Conservation (phyloP, 352 stramenopile species). For the Globisporangium okanoganense region DNA sequence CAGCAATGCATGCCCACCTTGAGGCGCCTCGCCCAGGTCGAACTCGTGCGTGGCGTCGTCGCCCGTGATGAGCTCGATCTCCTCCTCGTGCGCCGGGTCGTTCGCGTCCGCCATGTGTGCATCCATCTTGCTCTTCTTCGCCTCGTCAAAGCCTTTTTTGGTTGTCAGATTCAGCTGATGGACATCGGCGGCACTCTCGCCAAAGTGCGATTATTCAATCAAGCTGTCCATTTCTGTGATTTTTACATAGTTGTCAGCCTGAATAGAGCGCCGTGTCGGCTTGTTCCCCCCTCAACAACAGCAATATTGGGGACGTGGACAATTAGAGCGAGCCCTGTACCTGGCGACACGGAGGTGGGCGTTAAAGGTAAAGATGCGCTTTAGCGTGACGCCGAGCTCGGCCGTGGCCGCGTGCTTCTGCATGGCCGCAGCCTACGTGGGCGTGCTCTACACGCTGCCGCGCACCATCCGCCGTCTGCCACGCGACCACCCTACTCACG, state of each 20-base stretch:
- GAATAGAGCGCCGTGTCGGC: no score
- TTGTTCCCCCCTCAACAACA: constrained; percentile 10
- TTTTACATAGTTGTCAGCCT: no score
- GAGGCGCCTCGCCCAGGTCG: constrained; percentile 71
- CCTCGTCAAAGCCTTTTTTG: constrained; percentile 34
- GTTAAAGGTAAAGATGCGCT: constrained; percentile 87
- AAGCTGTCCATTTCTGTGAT: constrained; percentile 21
- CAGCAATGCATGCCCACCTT: constrained; percentile 34
- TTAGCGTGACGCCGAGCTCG: constrained; percentile 62
- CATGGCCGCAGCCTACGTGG: constrained; percentile 83
- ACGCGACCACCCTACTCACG: constrained; percentile 82
- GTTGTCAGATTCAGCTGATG: constrained; percentile 7
- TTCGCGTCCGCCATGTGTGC: constrained; percentile 28
- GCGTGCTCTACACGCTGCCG: constrained; percentile 82
- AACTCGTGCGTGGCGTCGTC: constrained; percentile 83
- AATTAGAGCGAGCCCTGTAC: neutral
- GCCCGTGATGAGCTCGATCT: constrained; percentile 81
- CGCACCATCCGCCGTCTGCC: constrained; percentile 66
- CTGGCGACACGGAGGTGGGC: no score
- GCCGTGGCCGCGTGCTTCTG: constrained; percentile 73
- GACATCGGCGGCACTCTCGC: neutral
- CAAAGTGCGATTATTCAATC: constrained; percentile 15
- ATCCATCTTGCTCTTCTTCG: constrained; percentile 33
- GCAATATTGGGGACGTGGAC: neutral
- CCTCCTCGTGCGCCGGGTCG: constrained; percentile 41